Percentiles rank a stretch among this genome's conserved stretches.
Conservation (phyloP, 73 alveolate species). For the Paramecium bursaria region DNA sequence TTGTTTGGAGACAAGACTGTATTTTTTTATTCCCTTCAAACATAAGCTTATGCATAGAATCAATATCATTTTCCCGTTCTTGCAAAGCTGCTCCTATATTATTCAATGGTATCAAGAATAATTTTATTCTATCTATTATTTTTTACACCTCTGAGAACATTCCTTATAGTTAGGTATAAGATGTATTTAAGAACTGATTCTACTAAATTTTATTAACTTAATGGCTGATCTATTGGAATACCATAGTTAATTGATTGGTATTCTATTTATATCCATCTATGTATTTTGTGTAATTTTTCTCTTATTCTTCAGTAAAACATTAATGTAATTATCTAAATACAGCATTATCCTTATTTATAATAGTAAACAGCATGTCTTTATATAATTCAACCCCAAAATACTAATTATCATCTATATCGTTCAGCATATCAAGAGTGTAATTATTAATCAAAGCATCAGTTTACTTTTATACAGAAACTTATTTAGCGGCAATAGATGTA, state of each 20-base stretch:
- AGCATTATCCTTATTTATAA: slow-evolving; percentile 12
- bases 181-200: slow-evolving; percentile 25
- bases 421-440: slow-evolving; percentile 1
- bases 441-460: slow-evolving; percentile 12
- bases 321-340: slow-evolving; percentile 25
- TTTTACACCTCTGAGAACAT: neutral
- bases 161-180: neutral
- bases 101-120: slow-evolving; percentile 24
- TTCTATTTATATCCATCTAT: neutral
- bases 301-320: neutral
- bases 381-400: slow-evolving; percentile 3
- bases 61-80: slow-evolving; percentile 30
- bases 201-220: slow-evolving; percentile 24
- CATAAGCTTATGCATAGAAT: neutral
- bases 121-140: slow-evolving; percentile 42
- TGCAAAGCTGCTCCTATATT: neutral
- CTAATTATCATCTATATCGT: slow-evolving; percentile 7
- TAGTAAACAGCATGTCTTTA: slow-evolving; percentile 5
- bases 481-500: slow-evolving; percentile 44
- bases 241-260: neutral
- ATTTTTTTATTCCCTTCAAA: neutral
- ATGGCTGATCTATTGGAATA: neutral
- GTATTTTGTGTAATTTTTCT: neutral
- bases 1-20: neutral
- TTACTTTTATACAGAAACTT: slow-evolving; percentile 27